phyloP scores from a whole-genome alignment of 768 basidiomycete genomes.

The Termitomyces bulborhizus region DNA sequence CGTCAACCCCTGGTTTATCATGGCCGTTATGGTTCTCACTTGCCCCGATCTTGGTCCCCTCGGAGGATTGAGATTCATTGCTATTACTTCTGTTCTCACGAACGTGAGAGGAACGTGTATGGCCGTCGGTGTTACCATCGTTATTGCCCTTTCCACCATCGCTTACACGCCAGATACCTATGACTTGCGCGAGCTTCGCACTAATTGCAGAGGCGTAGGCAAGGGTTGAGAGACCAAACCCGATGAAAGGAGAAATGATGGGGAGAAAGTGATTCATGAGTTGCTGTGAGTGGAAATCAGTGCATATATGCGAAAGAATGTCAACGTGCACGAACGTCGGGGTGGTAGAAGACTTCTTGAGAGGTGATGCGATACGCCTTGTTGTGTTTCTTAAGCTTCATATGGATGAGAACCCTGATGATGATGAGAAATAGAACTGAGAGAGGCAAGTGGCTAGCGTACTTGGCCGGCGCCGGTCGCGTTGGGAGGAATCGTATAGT shows the following conservation, averaged over 20 bases:
- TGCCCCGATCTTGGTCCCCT: background rate
- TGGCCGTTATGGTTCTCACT: background rate
- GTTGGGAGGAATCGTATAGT: slow-evolving; percentile 43
- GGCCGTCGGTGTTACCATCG: background rate
- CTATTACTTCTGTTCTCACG: background rate
- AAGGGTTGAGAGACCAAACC: slow-evolving; percentile 10
- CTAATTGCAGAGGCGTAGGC: slow-evolving; percentile 15
- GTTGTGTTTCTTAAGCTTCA: slow-evolving; percentile 41
- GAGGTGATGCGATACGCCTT: slow-evolving; percentile 37
- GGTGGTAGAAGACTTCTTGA: slow-evolving; percentile 45
- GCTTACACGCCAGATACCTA: slow-evolving; percentile 21
- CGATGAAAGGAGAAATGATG: slow-evolving; percentile 15
- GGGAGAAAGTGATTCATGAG: slow-evolving; percentile 17
- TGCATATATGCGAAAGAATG: slow-evolving; percentile 1
- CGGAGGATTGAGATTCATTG: background rate
- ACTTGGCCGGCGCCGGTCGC: slow-evolving; percentile 41
- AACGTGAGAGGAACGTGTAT: background rate
- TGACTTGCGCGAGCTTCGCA: slow-evolving; percentile 22
- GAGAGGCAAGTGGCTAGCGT: slow-evolving; percentile 4
- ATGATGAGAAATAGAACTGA: background rate
- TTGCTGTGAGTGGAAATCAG: slow-evolving; percentile 14
- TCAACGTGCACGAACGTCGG: slow-evolving; percentile 18
- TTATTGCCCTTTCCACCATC: background rate
- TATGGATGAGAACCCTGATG: slow-evolving; percentile 39
- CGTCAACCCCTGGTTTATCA: background rate